Evolutionary conservation across 1,284 basidiomycete species (phyloP).

Genomic region (Neonothopanus nambi): DNA sequence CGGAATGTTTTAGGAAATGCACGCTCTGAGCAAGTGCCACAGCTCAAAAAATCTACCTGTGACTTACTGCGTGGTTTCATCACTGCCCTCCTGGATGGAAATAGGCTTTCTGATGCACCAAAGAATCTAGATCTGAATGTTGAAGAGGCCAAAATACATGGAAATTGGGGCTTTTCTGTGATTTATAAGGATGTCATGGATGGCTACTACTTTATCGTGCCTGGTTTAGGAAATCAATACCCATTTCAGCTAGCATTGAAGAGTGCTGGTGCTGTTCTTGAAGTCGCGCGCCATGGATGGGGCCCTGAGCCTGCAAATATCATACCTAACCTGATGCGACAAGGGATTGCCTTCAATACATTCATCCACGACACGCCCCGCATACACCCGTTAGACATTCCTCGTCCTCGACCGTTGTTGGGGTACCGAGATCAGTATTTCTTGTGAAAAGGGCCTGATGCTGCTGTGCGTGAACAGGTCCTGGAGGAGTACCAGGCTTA

Average conservation of each 20-base stretch:
- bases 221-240: neutral
- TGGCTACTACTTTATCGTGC: neutral
- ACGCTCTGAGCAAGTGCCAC: neutral
- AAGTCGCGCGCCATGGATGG: conserved; percentile 10
- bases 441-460: neutral
- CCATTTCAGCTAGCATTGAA: neutral
- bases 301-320: conserved; percentile 6
- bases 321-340: neutral
- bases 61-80: too few relatives aligned
- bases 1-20: neutral
- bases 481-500: conserved; percentile 5
- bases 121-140: too few relatives aligned
- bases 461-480: neutral
- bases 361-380: neutral
- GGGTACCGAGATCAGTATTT: neutral
- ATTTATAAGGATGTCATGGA: too few relatives aligned
- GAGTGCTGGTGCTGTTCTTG: conserved; percentile 4
- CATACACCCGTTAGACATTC: neutral
- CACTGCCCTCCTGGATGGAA: too few relatives aligned
- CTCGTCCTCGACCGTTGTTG: too few relatives aligned
- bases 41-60: too few relatives aligned
- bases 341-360: conserved; percentile 7
- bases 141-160: neutral
- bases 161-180: neutral
- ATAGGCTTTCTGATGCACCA: too few relatives aligned